Percentiles rank a stretch among this genome's conserved stretches.
phyloP scores from a whole-genome alignment of 345 rosid species.

The Passiflora organensis region DNA sequence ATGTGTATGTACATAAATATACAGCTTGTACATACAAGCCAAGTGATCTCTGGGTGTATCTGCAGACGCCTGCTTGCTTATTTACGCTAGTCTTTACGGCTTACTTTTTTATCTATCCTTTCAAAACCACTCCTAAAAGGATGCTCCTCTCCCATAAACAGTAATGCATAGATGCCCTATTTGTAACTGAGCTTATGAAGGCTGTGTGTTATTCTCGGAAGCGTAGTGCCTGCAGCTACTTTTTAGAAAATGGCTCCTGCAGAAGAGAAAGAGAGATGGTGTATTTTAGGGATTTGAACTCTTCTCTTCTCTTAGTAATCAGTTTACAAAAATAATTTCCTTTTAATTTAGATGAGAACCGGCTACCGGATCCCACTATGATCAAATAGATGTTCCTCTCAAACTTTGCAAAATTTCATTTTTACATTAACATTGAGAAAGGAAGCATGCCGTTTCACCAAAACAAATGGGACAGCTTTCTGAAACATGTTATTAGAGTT shows the following conservation, averaged over 20 bases:
- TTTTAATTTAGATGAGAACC: no score
- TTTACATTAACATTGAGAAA: no score
- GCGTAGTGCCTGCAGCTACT: slow-evolving; percentile 14
- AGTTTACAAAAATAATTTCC: no score
- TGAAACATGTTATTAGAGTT: no score
- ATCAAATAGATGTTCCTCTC: background rate
- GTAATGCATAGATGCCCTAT: slow-evolving; percentile 29
- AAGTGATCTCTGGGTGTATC: no score
- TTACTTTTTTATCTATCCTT: slow-evolving; percentile 11
- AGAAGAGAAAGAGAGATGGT: background rate
- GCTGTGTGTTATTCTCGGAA: slow-evolving; percentile 15
- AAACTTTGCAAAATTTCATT: background rate
- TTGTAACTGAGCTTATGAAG: slow-evolving; percentile 26
- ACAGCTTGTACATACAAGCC: no score
- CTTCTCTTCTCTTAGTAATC: no score
- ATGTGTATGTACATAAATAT: no score
- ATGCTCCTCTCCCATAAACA: slow-evolving; percentile 26
- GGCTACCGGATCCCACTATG: slow-evolving; percentile 8
- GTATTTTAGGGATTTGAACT: no score
- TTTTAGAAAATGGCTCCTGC: background rate
- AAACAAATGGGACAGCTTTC: no score
- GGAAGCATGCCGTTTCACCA: no score
- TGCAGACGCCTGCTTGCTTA: no score
- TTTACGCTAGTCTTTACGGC: background rate
- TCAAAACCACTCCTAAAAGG: slow-evolving; percentile 15